These are phyloP conservation scores for Mortierella sp. DNA, from an alignment of 371 early-diverging fungal genomes.

Conservation along the genomic window DNA sequence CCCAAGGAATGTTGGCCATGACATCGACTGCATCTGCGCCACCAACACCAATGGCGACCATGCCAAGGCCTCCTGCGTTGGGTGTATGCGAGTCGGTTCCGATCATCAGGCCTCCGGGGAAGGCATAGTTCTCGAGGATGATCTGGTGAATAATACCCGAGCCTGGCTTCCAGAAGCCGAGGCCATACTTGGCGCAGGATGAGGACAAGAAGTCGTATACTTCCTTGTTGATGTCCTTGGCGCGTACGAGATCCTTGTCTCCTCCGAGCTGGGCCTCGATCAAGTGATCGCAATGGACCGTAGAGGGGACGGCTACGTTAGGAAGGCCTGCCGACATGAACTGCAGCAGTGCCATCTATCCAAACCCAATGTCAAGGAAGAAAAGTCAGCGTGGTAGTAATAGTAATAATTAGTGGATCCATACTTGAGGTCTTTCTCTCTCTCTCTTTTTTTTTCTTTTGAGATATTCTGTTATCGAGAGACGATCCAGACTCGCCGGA, in stretches of 20 bases:
- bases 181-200: slow-evolving; percentile 90
- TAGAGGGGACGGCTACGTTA: slow-evolving; percentile 91
- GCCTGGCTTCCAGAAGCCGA: slow-evolving; percentile 99
- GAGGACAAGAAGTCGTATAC: slow-evolving; percentile 95
- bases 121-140: slow-evolving; percentile 97
- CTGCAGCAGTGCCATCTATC: slow-evolving; percentile 93
- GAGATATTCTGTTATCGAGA: too few species aligned
- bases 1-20: slow-evolving; percentile 97
- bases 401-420: too few species aligned
- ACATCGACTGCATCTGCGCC: slow-evolving; percentile 98
- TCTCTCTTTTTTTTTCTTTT: background rate
- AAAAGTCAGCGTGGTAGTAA: background rate
- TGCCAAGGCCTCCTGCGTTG: slow-evolving; percentile 95
- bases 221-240: slow-evolving; percentile 91
- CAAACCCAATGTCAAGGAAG: background rate
- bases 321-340: slow-evolving; percentile 94
- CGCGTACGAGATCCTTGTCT: slow-evolving; percentile 84
- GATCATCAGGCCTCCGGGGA: slow-evolving; percentile 97
- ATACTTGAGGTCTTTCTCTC: too few species aligned
- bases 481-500: background rate
- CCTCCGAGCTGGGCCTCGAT: slow-evolving; percentile 94
- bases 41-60: slow-evolving; percentile 97
- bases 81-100: slow-evolving; percentile 95
- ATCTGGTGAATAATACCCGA: slow-evolving; percentile 99
- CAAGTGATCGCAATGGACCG: slow-evolving; percentile 98